phyloP scores from a whole-genome alignment of 2,329 filamentous ascomycete genomes.

The Penicillium sp. region DNA sequence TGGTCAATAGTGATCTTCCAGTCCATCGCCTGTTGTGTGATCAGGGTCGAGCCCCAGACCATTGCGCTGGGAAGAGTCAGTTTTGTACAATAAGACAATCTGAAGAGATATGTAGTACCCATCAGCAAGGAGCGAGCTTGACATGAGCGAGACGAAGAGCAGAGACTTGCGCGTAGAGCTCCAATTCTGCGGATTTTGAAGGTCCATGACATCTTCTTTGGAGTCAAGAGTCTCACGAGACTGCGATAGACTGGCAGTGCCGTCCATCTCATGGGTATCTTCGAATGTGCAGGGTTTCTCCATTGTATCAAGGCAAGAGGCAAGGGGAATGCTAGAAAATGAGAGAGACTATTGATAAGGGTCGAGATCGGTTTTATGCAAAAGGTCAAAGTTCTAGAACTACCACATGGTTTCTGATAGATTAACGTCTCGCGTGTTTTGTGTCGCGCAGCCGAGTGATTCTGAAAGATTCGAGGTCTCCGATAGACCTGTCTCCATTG shows the following conservation, averaged over 20 bases:
- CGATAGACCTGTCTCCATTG: not conserved
- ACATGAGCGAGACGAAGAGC: constrained; percentile 33
- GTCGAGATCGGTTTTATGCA: constrained; percentile 15
- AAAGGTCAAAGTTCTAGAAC: not conserved
- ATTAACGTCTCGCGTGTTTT: constrained; percentile 13
- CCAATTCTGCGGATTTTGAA: constrained; percentile 28
- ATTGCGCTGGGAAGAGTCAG: constrained; percentile 26
- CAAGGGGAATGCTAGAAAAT: constrained; percentile 2
- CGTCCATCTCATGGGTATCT: constrained; percentile 8
- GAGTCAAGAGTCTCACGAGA: constrained; percentile 4
- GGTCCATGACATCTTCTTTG: constrained; percentile 13
- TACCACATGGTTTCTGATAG: not conserved
- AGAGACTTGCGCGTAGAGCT: constrained; percentile 26
- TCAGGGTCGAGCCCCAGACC: constrained; percentile 40
- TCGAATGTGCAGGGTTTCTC: constrained; percentile 9
- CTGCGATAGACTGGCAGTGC: constrained; percentile 4
- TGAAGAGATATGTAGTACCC: constrained; percentile 23
- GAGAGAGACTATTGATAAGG: constrained; percentile 1
- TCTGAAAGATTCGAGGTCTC: not conserved
- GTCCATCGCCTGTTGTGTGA: constrained; percentile 36
- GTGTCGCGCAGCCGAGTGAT: constrained; percentile 2
- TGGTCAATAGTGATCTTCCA: constrained; percentile 32
- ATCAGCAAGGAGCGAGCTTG: constrained; percentile 34
- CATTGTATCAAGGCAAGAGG: constrained; percentile 1
- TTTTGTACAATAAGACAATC: not conserved